phyloP scores from a whole-genome alignment of 2,329 filamentous ascomycete genomes.

The Fusarium coicis region DNA sequence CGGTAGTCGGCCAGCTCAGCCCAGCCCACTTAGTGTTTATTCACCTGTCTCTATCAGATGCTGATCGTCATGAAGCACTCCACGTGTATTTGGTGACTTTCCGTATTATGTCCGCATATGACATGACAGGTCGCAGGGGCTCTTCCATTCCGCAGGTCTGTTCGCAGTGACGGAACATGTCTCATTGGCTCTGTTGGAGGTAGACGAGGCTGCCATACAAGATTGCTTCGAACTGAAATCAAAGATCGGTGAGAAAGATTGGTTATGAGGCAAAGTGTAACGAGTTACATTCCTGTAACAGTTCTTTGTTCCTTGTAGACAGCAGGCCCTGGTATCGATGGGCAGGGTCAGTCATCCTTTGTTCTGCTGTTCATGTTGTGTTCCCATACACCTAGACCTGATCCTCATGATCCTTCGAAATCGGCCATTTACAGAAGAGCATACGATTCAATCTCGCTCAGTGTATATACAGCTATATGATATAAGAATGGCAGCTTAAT shows the following conservation, averaged over 20 bases:
- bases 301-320: neutral
- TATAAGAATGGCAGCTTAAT: neutral
- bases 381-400: neutral
- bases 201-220: neutral
- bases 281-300: neutral
- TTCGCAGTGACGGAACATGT: neutral
- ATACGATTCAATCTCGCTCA: neutral
- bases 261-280: neutral
- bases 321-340: neutral
- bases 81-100: neutral
- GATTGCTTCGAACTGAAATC: neutral
- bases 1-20: neutral
- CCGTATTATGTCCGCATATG: neutral
- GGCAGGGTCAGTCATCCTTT: neutral
- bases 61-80: constrained; percentile 9
- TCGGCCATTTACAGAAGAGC: neutral
- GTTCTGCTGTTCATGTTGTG: neutral
- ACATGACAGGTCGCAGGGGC: neutral
- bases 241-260: neutral
- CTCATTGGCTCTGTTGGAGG: neutral
- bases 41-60: neutral
- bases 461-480: neutral
- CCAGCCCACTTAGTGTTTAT: neutral
- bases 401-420: neutral
- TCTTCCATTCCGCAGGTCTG: neutral